Evolutionary conservation across 225 moss, liverwort and hornwort genomes (phyloP).

Genomic region (Takakia lepidozioides): DNA sequence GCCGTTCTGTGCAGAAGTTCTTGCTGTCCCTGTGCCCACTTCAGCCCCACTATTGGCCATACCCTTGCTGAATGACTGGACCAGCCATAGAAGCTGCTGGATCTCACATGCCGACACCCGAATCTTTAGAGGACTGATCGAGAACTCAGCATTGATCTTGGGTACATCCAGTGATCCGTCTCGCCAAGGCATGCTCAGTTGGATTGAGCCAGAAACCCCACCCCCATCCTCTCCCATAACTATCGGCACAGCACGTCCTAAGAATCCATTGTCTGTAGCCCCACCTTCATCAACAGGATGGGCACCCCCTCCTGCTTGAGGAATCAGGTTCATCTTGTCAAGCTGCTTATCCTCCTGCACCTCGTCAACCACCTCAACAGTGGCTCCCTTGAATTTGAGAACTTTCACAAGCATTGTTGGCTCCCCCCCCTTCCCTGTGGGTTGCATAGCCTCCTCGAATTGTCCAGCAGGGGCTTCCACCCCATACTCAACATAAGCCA

Average conservation of each 20-base stretch:
- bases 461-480: slow-evolving; percentile 24
- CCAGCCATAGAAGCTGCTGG: slow-evolving; percentile 48
- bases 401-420: slow-evolving; percentile 65
- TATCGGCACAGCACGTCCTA: slow-evolving; percentile 51
- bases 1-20: slow-evolving; percentile 5
- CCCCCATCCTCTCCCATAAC: slow-evolving; percentile 65
- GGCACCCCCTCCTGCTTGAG: not conserved
- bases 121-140: slow-evolving; percentile 53
- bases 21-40: slow-evolving; percentile 9
- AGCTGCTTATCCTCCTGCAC: slow-evolving; percentile 11
- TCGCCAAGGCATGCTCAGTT: slow-evolving; percentile 85
- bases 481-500: slow-evolving; percentile 76
- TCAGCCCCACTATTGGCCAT: slow-evolving; percentile 39
- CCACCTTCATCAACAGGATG: not conserved
- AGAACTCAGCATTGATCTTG: slow-evolving; percentile 81
- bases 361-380: slow-evolving; percentile 57
- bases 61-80: slow-evolving; percentile 51
- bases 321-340: not conserved
- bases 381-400: slow-evolving; percentile 67
- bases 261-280: slow-evolving; percentile 14
- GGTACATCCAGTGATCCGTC: slow-evolving; percentile 82
- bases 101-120: slow-evolving; percentile 65
- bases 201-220: slow-evolving; percentile 65
- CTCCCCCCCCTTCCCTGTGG: slow-evolving; percentile 35
- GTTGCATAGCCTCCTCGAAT: slow-evolving; percentile 26